Percentiles rank a stretch among this genome's conserved stretches.
phyloP scores from a whole-genome alignment of 2,329 filamentous ascomycete genomes.

The Aaosphaeria arxii region DNA sequence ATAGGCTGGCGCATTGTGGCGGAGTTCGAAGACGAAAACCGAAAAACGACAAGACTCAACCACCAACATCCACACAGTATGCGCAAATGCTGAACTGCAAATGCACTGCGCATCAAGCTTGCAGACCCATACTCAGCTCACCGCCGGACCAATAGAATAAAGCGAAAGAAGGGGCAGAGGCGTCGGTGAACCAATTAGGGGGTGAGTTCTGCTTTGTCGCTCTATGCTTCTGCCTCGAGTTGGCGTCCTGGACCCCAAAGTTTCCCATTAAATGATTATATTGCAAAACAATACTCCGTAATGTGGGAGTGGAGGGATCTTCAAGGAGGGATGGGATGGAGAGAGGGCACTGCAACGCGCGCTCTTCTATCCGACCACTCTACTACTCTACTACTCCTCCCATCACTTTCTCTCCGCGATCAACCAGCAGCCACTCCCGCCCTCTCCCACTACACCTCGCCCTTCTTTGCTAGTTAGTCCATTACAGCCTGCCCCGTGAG shows the following conservation, averaged over 20 bases:
- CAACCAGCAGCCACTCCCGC: conserved; percentile 28
- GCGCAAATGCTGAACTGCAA: too few species aligned
- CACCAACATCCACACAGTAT: not conserved
- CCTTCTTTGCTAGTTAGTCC: not conserved
- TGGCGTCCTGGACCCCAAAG: too few species aligned
- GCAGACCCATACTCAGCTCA: not conserved
- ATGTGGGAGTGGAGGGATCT: too few species aligned
- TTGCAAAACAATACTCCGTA: too few species aligned
- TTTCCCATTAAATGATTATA: too few species aligned
- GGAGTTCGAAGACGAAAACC: too few species aligned
- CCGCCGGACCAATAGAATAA: not conserved
- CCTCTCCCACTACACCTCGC: conserved; percentile 11
- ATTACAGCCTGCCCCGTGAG: not conserved
- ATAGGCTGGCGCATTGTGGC: too few species aligned
- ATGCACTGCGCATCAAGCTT: not conserved
- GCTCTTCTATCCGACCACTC: too few species aligned
- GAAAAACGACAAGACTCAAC: too few species aligned
- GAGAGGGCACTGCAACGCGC: too few species aligned
- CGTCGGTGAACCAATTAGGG: conserved; percentile 12
- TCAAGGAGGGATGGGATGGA: too few species aligned
- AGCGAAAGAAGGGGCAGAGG: not conserved
- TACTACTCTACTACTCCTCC: conserved; percentile 2
- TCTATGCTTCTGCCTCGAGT: not conserved
- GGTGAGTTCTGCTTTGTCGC: conserved; percentile 8
- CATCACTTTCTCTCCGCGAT: conserved; percentile 14